phyloP scores from a whole-genome alignment of 495 filamentous ascomycete species.

The Penicillium fimorum region DNA sequence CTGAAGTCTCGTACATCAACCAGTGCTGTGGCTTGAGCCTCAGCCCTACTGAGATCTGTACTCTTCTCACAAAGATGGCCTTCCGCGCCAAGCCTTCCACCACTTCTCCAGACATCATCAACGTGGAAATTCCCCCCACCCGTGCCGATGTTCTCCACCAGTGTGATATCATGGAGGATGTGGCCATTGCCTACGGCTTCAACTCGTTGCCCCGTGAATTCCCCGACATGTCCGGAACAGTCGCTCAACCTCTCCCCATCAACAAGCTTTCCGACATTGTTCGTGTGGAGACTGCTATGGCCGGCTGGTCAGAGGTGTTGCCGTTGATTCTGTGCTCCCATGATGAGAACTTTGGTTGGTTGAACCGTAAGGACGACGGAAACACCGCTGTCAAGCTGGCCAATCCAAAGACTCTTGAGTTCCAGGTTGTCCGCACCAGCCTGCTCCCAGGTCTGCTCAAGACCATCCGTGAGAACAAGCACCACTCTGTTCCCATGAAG shows the following conservation, averaged over 20 bases:
- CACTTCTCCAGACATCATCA: constrained; percentile 61
- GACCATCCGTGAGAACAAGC: constrained; percentile 92
- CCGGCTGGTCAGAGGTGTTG: constrained; percentile 95
- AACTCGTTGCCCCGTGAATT: constrained; percentile 85
- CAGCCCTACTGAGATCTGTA: constrained; percentile 67
- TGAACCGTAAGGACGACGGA: constrained; percentile 89
- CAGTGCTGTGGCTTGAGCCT: constrained; percentile 79
- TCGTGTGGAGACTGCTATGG: constrained; percentile 85
- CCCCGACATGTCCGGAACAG: constrained; percentile 77
- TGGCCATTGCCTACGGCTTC: constrained; percentile 93
- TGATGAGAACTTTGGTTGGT: constrained; percentile 96
- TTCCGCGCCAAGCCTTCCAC: constrained; percentile 70
- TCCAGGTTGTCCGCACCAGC: constrained; percentile 91
- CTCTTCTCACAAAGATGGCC: constrained; percentile 81
- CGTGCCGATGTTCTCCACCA: constrained; percentile 94
- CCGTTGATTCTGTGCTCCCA: constrained; percentile 96
- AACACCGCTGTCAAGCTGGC: constrained; percentile 81
- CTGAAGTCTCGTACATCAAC: constrained; percentile 90
- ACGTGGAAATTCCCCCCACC: constrained; percentile 80
- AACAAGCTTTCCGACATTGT: constrained; percentile 96
- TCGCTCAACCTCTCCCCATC: constrained; percentile 82
- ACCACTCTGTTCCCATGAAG: constrained; percentile 83
- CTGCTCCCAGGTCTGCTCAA: constrained; percentile 90
- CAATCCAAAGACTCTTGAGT: constrained; percentile 95
- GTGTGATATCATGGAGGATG: constrained; percentile 98